These are phyloP conservation scores for Scheffersomyces stipitis DNA, from an alignment of 805 yeast genomes.

Conservation along the genomic window DNA sequence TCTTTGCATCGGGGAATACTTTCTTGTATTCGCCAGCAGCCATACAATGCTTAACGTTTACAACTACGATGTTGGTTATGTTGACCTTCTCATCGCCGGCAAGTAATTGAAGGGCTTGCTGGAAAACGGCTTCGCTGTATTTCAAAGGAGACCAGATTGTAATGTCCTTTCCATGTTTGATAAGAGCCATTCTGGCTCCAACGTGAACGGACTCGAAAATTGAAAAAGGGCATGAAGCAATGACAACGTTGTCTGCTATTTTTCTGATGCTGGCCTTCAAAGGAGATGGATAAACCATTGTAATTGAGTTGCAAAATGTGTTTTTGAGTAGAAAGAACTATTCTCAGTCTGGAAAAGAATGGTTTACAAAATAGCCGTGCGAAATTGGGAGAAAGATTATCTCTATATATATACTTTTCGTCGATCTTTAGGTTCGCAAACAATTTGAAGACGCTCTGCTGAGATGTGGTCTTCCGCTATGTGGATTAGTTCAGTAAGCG, in stretches of 20 bases:
- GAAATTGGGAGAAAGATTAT: too few species aligned
- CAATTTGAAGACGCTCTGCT: too few species aligned
- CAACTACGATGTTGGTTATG: constrained; percentile 12
- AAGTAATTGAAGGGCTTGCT: constrained; percentile 10
- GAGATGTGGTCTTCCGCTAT: too few species aligned
- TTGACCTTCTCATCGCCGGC: constrained; percentile 6
- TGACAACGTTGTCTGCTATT: constrained; percentile 29
- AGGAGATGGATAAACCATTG: constrained; percentile 32
- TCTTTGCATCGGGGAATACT: constrained; percentile 11
- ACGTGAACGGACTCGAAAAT: constrained; percentile 27
- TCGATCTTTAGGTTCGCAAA: too few species aligned
- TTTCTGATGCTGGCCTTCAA: constrained; percentile 27
- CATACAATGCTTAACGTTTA: constrained; percentile 12
- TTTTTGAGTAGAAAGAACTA: too few species aligned
- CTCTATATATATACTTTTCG: too few species aligned
- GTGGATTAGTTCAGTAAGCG: too few species aligned
- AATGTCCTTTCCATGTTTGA: constrained; percentile 21
- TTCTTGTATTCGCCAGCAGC: constrained; percentile 10
- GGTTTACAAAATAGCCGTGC: too few species aligned
- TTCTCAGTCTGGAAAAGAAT: too few species aligned
- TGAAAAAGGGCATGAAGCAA: constrained; percentile 32
- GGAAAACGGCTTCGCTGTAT: constrained; percentile 9
- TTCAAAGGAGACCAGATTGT: constrained; percentile 16
- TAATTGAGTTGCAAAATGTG: too few species aligned
- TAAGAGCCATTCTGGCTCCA: constrained; percentile 42